Conservation (phyloP, 2,329 filamentous ascomycete genomes). For the Fusarium sororula region DNA sequence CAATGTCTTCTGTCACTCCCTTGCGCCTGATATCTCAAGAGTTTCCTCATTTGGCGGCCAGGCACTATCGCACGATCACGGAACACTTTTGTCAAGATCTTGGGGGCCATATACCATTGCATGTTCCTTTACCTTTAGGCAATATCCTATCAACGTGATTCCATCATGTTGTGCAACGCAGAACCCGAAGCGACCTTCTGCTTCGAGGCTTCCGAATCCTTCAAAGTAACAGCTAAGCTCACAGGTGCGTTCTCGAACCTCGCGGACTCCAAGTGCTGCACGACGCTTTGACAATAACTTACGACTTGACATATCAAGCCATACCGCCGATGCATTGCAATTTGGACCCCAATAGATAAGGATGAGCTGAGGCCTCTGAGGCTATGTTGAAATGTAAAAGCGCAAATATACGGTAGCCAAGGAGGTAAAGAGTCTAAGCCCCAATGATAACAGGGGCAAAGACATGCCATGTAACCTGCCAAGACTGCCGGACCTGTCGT, state of each 20-base stretch:
- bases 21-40: neutral
- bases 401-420: neutral
- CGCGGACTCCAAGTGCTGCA: neutral
- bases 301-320: neutral
- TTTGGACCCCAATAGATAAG: neutral
- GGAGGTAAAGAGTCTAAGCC: neutral
- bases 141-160: neutral
- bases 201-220: neutral
- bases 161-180: neutral
- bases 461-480: neutral
- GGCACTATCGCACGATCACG: neutral
- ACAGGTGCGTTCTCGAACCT: neutral
- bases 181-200: neutral
- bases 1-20: too few species aligned
- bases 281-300: neutral
- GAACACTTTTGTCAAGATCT: neutral
- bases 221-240: rapidly evolving
- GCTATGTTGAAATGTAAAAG: neutral
- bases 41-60: neutral
- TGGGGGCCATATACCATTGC: neutral
- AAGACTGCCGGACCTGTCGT: neutral
- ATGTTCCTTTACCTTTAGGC: neutral
- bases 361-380: neutral
- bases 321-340: neutral
- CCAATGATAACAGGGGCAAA: neutral